phyloP scores from a whole-genome alignment of 371 early-diverging fungal genomes.

The Mortierella polycephala region DNA sequence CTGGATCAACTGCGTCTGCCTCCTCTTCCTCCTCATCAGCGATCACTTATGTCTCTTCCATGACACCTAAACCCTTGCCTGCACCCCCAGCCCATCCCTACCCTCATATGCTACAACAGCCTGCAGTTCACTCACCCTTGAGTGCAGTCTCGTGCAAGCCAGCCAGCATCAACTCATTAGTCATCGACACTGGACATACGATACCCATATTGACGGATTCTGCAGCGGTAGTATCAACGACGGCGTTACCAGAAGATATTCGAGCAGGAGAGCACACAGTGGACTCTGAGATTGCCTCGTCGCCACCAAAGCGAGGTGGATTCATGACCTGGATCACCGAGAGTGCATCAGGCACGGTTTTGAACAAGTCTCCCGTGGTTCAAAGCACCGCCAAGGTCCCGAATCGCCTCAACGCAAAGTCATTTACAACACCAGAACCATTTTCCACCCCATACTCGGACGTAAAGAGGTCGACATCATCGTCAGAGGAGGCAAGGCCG shows the following conservation, averaged over 20 bases:
- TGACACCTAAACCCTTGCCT: constrained; percentile 44
- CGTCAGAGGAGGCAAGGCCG: constrained; percentile 32
- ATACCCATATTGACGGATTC: not conserved
- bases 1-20: constrained; percentile 26
- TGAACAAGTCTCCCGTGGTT: constrained; percentile 40
- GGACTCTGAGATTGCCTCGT: constrained; percentile 4
- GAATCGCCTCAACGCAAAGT: constrained; percentile 36
- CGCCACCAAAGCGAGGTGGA: constrained; percentile 25
- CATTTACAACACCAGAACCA: constrained; percentile 26
- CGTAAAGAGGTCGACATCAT: constrained; percentile 3
- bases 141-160: constrained; percentile 37
- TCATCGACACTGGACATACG: constrained; percentile 40
- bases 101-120: constrained; percentile 30
- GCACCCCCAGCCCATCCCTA: constrained; percentile 51
- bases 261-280: constrained; percentile 1
- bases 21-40: constrained; percentile 45
- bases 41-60: constrained; percentile 26
- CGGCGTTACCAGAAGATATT: constrained; percentile 27
- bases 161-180: constrained; percentile 46
- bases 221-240: not conserved
- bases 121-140: constrained; percentile 22
- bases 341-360: constrained; percentile 45
- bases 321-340: constrained; percentile 51
- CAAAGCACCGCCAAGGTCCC: constrained; percentile 47
- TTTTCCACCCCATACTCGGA: constrained; percentile 8